phyloP scores from a whole-genome alignment of 1,284 basidiomycete genomes.

The Naganishia liquefaciens region DNA sequence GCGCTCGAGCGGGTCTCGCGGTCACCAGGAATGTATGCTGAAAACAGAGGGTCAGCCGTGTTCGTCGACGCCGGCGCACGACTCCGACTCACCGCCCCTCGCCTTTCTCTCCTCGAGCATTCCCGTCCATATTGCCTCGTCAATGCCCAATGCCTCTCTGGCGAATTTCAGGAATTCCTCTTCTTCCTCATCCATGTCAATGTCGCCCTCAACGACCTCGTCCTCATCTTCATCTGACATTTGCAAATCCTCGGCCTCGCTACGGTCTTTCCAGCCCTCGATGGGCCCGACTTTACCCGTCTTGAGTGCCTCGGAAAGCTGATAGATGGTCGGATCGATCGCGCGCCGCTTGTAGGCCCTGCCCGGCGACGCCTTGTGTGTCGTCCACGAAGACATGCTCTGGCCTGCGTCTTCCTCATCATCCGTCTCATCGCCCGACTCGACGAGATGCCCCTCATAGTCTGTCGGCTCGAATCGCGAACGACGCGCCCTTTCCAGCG shows the following conservation, averaged over 20 bases:
- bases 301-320: slow-evolving; percentile 29
- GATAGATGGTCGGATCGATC: slow-evolving; percentile 24
- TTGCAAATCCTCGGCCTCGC: slow-evolving; percentile 31
- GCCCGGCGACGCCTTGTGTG: slow-evolving; percentile 37
- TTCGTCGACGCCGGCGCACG: background rate
- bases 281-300: slow-evolving; percentile 30
- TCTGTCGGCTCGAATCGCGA: slow-evolving; percentile 66
- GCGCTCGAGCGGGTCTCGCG: background rate
- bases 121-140: slow-evolving; percentile 75
- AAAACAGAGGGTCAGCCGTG: background rate
- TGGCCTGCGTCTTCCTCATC: slow-evolving; percentile 46
- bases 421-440: slow-evolving; percentile 80
- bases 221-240: slow-evolving; percentile 45
- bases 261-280: slow-evolving; percentile 23
- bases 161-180: slow-evolving; percentile 92
- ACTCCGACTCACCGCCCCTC: slow-evolving; percentile 62
- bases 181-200: slow-evolving; percentile 84
- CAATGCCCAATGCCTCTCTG: slow-evolving; percentile 80
- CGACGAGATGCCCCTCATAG: slow-evolving; percentile 70
- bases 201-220: slow-evolving; percentile 73
- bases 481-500: slow-evolving; percentile 39
- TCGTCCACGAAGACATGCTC: slow-evolving; percentile 28
- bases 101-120: slow-evolving; percentile 73
- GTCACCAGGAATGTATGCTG: slow-evolving; percentile 30
- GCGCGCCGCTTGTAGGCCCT: slow-evolving; percentile 34